Base-by-base conservation (phyloP, 257 asterid species). In the Avicennia marina region DNA sequence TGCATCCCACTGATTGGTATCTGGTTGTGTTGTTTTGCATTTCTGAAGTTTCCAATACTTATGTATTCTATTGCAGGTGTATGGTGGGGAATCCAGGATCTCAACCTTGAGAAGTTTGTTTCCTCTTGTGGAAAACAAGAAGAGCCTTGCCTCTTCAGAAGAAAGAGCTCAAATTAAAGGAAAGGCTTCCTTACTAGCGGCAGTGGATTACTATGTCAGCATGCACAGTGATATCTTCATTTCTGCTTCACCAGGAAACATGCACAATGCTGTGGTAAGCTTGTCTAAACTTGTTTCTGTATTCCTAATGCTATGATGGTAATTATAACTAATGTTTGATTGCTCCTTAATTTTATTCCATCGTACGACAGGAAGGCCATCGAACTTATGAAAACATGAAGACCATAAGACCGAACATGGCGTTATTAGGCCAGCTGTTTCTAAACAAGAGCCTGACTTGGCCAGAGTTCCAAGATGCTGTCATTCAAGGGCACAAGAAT, bases 211-310 rank as follows among this genome's bases (percentile, higher is more conserved):
- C 66, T 89, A 93, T 34, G 95, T 93, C 61, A 79, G 96, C 66
- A 84, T 93, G 95, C 90, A 89, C 51, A 89, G 97, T 27, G 95
- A 93, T 63, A 79, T 93, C 62, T 93, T 93, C 68, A 75, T 89
- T 50, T 93, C 99, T 11, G 99, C 99, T 43, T 93, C 99, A 3
- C 99, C 99, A 0, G 99, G 99, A 60, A 93, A 93, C 63, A 93
- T 93, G 99, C 99, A 93, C 75, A 93, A 93, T 41, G 97, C 96
- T 17, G 65, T 86, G 89, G 99, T 93, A 86, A 78, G 69, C 56
- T 48, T 20, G 45, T 39, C 39, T 12, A 2, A 21, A 16, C 22
- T 2, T 7, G 7, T 27, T 3, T 22, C 17, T 27, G 34, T 2
- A 24, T 8, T 36, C 13, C 13, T 36, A 36, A 36, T 2, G 41